Evolutionary conservation across 352 stramenopile species (phyloP), one percentile per base, ranked within the genome.

Genomic region (Pythium brachiatum): DNA sequence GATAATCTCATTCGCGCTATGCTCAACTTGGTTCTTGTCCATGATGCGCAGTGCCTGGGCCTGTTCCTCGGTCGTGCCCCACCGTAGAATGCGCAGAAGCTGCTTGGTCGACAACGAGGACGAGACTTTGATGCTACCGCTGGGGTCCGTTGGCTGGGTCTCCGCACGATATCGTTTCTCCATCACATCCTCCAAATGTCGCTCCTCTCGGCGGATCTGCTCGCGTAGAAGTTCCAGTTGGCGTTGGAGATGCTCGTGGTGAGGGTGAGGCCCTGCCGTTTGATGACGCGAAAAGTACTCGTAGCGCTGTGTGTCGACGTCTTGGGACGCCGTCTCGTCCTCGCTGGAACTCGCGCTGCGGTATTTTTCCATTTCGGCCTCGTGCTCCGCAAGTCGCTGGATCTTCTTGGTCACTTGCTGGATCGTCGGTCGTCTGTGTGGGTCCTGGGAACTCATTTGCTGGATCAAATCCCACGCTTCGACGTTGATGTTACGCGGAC

Each of bases 391-490:
- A 2, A 71, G 44, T 25, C 52, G 54, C n/a, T 64, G 52, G 20
- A 71, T 23, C 4, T 53, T 58, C n/a, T 43, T 56, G 9, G 29
- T 41, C 12, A 71, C 64, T 39, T 63, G 57, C 4, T 66, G 32
- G 53, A 71, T 71, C 16, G 39, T 62, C 29, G 44, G 57, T 34
- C 64, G 31, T 52, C 50, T 54, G 13, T n/a, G 43, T 3, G 64
- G 64, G 0, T 71, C 52, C 27, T 52, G 34, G 23, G 26, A 46
- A 18, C 38, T 51, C 65, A 72, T 72, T 23, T 46, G 29, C 47
- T 68, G 56, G 54, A 68, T 67, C 9, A 72, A 36, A 32, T 72
- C 53, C 65, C 65, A 72, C 0, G 53, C 65, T 7, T 67, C 54
- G 26, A 64, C 59, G 0, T 21, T 48, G 39, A 68, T 56, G 9